Evolutionary conservation across 495 filamentous ascomycete genomes (phyloP).

Genomic region (Tirmania nivea): DNA sequence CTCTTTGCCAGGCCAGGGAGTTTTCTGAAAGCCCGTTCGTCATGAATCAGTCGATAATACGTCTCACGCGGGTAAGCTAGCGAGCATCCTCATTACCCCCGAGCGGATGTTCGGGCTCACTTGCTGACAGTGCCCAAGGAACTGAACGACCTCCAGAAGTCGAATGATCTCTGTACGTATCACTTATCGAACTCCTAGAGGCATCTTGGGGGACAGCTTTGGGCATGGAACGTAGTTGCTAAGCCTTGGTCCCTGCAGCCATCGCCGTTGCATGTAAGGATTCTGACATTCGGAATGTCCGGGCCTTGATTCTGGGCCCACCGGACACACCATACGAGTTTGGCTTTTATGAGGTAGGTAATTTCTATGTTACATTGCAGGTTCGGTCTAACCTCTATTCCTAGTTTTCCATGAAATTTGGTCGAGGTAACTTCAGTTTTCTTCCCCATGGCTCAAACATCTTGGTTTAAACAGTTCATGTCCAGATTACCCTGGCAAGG

Average conservation of each 20-base stretch:
- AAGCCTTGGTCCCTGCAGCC: conserved; percentile 27
- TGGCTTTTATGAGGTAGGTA: conserved; percentile 75
- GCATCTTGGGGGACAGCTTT: not conserved
- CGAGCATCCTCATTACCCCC: not conserved
- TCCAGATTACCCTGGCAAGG: conserved; percentile 67
- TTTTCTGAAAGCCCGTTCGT: too few species aligned
- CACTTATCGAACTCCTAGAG: not conserved
- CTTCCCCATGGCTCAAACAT: conserved; percentile 15
- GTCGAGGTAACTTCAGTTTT: conserved; percentile 30
- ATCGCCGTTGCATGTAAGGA: conserved; percentile 72
- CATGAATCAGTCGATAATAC: conserved; percentile 56
- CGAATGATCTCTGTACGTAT: conserved; percentile 54
- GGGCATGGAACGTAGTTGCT: conserved; percentile 2
- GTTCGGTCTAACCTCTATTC: conserved; percentile 11
- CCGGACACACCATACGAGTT: conserved; percentile 93
- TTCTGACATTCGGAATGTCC: conserved; percentile 68
- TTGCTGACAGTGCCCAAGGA: conserved; percentile 30
- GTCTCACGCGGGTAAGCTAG: conserved; percentile 51
- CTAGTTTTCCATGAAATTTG: conserved; percentile 47
- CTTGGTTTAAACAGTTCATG: not conserved
- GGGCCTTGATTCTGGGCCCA: conserved; percentile 75
- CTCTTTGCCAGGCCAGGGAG: too few species aligned
- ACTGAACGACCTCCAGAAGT: conserved; percentile 60
- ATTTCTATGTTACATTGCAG: not conserved
- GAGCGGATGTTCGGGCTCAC: not conserved